Percentiles rank a stretch among this genome's conserved stretches.
Conservation (phyloP, 108 stramenopile genomes). For the Cyclostephanos tholiformis region DNA sequence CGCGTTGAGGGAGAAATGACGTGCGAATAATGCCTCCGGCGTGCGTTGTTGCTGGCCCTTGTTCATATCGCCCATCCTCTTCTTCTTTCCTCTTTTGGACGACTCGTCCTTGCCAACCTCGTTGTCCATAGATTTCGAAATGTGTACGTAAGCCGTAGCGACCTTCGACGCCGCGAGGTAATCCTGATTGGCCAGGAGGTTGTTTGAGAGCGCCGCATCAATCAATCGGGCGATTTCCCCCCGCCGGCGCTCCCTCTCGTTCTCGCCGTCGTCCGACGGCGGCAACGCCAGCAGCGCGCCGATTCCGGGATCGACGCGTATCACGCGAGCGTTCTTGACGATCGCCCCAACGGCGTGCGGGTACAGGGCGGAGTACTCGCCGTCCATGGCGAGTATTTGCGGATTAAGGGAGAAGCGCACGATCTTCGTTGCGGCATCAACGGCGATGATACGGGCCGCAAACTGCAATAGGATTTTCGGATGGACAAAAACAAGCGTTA, state of each 20-base stretch:
- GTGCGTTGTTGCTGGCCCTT: constrained; percentile 31
- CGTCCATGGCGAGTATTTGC: constrained; percentile 60
- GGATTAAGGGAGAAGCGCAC: constrained; percentile 77
- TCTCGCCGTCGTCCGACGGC: neutral
- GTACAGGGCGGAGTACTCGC: constrained; percentile 25
- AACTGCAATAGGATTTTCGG: constrained; percentile 44
- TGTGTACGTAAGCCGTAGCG: constrained; percentile 80
- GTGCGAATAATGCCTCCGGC: constrained; percentile 65
- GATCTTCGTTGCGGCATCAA: constrained; percentile 75
- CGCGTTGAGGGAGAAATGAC: constrained; percentile 71
- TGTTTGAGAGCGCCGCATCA: constrained; percentile 48
- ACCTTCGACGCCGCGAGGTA: constrained; percentile 60
- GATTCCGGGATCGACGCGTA: constrained; percentile 82
- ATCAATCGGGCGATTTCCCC: constrained; percentile 11
- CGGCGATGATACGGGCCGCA: constrained; percentile 77
- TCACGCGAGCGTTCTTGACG: constrained; percentile 68
- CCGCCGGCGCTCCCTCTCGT: constrained; percentile 16
- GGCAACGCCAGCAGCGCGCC: constrained; percentile 83
- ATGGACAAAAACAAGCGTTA: constrained; percentile 5
- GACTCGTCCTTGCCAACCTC: constrained; percentile 26
- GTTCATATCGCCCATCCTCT: neutral
- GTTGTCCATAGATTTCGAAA: constrained; percentile 82
- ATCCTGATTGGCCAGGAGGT: constrained; percentile 46
- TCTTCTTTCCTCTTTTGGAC: constrained; percentile 39
- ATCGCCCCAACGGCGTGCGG: constrained; percentile 59